phyloP scores from a whole-genome alignment of 345 rosid species.

The Hibiscus trionum region DNA sequence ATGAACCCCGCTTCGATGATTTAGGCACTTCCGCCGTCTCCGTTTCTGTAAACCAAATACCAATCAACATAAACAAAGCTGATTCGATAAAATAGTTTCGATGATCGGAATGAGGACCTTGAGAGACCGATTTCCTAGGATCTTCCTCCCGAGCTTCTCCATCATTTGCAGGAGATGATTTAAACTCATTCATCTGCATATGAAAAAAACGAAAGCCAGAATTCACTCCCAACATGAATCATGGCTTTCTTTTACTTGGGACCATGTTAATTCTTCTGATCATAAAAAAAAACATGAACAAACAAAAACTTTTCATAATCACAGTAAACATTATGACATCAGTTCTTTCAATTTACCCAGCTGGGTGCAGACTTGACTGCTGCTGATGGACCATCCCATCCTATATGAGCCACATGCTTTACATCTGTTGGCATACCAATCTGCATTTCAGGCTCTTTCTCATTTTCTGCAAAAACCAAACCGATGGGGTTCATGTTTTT shows the following conservation, averaged over 20 bases:
- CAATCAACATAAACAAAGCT: background rate
- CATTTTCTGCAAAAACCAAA: slow-evolving; percentile 44
- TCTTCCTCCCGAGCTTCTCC: slow-evolving; percentile 24
- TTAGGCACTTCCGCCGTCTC: slow-evolving; percentile 30
- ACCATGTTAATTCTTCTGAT: background rate
- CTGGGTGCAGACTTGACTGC: slow-evolving; percentile 37
- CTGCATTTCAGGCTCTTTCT: slow-evolving; percentile 67
- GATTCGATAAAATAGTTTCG: background rate
- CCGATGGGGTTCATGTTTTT: no score
- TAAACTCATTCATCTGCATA: slow-evolving; percentile 61
- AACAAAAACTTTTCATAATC: background rate
- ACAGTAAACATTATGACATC: background rate
- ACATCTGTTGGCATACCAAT: slow-evolving; percentile 89
- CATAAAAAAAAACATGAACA: background rate
- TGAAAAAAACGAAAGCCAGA: background rate
- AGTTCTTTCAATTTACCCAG: slow-evolving; percentile 37
- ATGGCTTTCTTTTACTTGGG: background rate
- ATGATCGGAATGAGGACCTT: slow-evolving; percentile 27
- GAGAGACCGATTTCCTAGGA: slow-evolving; percentile 31
- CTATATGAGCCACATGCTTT: slow-evolving; percentile 91
- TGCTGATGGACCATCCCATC: slow-evolving; percentile 70
- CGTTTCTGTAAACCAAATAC: slow-evolving; percentile 6
- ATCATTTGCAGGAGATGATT: slow-evolving; percentile 25
- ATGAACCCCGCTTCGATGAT: slow-evolving; percentile 35
- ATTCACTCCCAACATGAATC: background rate